These are phyloP conservation scores for Alternaria sp. DNA, from an alignment of 2,329 filamentous ascomycete genomes.

Conservation along the genomic window DNA sequence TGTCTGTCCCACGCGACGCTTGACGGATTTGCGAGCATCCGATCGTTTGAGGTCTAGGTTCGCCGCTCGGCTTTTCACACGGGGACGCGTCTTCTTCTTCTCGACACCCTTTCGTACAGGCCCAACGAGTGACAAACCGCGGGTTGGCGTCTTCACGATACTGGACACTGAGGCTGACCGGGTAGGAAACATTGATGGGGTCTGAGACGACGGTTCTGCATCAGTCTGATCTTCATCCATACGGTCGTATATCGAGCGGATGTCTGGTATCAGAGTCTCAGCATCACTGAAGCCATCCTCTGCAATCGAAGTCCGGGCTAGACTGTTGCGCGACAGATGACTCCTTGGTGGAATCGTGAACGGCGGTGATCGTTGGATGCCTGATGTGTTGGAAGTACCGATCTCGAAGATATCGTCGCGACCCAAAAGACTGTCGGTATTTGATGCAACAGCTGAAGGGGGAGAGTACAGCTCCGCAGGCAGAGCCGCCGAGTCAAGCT, in stretches of 20 bases:
- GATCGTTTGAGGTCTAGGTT: constrained; percentile 27
- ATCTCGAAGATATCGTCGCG: constrained; percentile 29
- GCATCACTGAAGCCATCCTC: constrained; percentile 40
- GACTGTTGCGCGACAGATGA: background rate
- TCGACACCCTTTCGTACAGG: constrained; percentile 28
- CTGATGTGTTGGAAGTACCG: constrained; percentile 32
- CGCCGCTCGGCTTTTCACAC: constrained; percentile 13
- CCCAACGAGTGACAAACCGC: constrained; percentile 37
- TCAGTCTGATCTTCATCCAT: constrained; percentile 29
- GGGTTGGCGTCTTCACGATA: constrained; percentile 39
- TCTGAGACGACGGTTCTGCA: constrained; percentile 17
- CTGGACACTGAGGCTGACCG: constrained; percentile 31
- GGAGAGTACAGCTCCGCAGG: constrained; percentile 28
- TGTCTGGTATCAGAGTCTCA: constrained; percentile 35
- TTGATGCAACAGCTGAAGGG: background rate
- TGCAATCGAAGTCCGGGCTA: constrained; percentile 16
- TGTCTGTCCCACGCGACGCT: constrained; percentile 13
- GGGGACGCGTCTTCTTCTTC: constrained; percentile 19
- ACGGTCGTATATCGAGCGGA: constrained; percentile 20
- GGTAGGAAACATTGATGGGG: constrained; percentile 15
- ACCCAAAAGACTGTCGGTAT: background rate
- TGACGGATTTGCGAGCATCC: constrained; percentile 36
- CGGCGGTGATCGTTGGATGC: constrained; percentile 9
- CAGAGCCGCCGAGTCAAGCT: constrained; percentile 26
- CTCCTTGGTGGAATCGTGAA: background rate